Percentiles rank a stretch among this genome's conserved stretches.
These are phyloP conservation scores for Klebsormidium nitens DNA, from an alignment of 139 green algal genomes.

Conservation along the genomic window DNA sequence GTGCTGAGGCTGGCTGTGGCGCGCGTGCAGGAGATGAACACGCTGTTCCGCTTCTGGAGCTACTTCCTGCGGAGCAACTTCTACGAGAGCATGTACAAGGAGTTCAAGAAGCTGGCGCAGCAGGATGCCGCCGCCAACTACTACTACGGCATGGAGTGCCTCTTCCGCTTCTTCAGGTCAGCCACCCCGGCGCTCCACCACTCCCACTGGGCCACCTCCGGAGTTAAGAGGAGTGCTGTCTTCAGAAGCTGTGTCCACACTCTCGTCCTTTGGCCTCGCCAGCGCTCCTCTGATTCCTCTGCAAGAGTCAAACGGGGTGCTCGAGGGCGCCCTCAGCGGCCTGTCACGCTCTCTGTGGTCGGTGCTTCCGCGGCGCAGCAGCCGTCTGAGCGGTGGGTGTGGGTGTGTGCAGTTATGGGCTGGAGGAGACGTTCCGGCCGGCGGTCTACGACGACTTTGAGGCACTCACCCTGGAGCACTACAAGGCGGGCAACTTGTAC, in stretches of 20 bases:
- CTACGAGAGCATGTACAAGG: slow-evolving; percentile 83
- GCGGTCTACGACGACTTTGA: slow-evolving; percentile 86
- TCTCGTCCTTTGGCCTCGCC: too few species aligned
- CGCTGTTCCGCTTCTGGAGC: slow-evolving; percentile 95
- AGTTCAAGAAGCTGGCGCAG: slow-evolving; percentile 44
- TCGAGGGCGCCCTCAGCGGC: not conserved
- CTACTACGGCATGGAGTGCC: slow-evolving; percentile 93
- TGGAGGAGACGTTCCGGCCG: slow-evolving; percentile 70
- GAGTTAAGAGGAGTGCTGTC: too few species aligned
- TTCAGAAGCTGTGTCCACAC: too few species aligned
- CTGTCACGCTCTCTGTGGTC: not conserved
- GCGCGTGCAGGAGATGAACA: slow-evolving; percentile 87
- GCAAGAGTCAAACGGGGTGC: too few species aligned
- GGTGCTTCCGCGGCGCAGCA: not conserved
- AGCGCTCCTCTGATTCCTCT: too few species aligned
- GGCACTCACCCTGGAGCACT: slow-evolving; percentile 58
- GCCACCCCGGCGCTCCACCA: too few species aligned
- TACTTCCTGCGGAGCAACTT: slow-evolving; percentile 95
- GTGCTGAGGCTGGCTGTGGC: not conserved
- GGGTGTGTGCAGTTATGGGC: slow-evolving; percentile 77
- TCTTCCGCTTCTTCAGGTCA: slow-evolving; percentile 77
- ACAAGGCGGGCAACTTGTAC: slow-evolving; percentile 75
- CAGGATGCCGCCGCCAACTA: slow-evolving; percentile 61
- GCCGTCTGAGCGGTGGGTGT: not conserved
- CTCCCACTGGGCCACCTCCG: too few species aligned